phyloP scores from a whole-genome alignment of 179 eudicot species.

The Amaranthus tricolor region DNA sequence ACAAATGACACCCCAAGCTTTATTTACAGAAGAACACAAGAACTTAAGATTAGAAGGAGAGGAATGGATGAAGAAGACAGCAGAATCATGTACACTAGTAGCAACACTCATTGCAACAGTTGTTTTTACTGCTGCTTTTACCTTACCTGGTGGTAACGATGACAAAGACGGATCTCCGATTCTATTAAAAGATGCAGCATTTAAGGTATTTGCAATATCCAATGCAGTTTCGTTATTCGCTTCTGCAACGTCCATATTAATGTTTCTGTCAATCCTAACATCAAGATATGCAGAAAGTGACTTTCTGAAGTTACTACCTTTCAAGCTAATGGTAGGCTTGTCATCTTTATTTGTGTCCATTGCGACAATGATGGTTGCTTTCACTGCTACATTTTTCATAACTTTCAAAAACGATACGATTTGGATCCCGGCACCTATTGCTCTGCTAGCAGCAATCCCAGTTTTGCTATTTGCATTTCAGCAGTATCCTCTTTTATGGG shows the following conservation, averaged over 20 bases:
- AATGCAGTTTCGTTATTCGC: conserved; percentile 22
- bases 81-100: conserved; percentile 29
- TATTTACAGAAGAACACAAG: background rate
- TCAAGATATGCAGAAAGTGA: conserved; percentile 40
- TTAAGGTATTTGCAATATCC: conserved; percentile 26
- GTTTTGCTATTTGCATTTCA: conserved; percentile 20
- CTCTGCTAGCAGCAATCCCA: conserved; percentile 25
- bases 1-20: conserved; percentile 1
- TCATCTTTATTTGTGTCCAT: conserved; percentile 34
- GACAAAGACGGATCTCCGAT: conserved; percentile 17
- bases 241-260: conserved; percentile 24
- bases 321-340: conserved; percentile 30
- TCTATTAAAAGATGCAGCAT: conserved; percentile 10
- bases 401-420: conserved; percentile 6
- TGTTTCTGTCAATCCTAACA: conserved; percentile 39
- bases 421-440: conserved; percentile 21
- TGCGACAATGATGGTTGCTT: conserved; percentile 28
- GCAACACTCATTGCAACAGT: conserved; percentile 33
- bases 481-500: conserved; percentile 24
- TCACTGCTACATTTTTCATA: conserved; percentile 26
- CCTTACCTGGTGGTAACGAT: conserved; percentile 39
- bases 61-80: conserved; percentile 12
- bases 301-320: conserved; percentile 35
- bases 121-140: conserved; percentile 34
- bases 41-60: background rate